phyloP scores from a whole-genome alignment of 139 green algal genomes.

The Dunaliella primolecta region DNA sequence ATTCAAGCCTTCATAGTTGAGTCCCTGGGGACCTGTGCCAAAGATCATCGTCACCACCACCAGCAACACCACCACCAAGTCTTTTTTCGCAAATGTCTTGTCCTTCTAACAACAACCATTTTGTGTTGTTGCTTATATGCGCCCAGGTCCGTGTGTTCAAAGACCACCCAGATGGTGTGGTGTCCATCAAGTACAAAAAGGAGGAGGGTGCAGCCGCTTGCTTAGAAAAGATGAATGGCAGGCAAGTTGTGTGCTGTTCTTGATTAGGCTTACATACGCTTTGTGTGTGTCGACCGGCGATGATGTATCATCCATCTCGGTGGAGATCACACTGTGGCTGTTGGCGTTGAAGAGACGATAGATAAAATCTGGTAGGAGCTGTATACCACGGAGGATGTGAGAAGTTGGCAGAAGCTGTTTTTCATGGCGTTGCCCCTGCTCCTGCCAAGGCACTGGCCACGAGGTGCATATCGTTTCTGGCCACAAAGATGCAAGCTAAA shows the following conservation, averaged over 20 bases:
- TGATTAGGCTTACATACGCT: not conserved
- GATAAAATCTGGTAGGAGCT: not conserved
- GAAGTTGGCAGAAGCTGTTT: not conserved
- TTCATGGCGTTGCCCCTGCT: too few relatives aligned
- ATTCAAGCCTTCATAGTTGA: too few relatives aligned
- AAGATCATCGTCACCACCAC: too few relatives aligned
- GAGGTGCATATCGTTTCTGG: too few relatives aligned
- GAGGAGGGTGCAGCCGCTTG: constrained; percentile 70
- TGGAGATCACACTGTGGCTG: not conserved
- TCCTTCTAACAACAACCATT: too few relatives aligned
- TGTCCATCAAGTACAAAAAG: constrained; percentile 78
- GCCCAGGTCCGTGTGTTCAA: constrained; percentile 68
- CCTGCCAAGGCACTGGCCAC: too few relatives aligned
- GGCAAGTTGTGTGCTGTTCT: constrained; percentile 22
- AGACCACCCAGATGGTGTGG: constrained; percentile 76
- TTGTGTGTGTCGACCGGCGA: not conserved
- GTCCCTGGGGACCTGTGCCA: too few relatives aligned
- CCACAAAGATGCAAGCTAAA: too few relatives aligned
- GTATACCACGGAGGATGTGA: not conserved
- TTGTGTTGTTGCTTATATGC: not conserved
- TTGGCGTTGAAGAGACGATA: not conserved
- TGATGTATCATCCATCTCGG: too few relatives aligned
- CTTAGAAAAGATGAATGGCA: constrained; percentile 78
- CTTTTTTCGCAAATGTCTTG: too few relatives aligned
- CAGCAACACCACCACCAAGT: too few relatives aligned